Base-by-base conservation (phyloP, 2,329 filamentous ascomycete species). In the Pyrenochaeta sp. region DNA sequence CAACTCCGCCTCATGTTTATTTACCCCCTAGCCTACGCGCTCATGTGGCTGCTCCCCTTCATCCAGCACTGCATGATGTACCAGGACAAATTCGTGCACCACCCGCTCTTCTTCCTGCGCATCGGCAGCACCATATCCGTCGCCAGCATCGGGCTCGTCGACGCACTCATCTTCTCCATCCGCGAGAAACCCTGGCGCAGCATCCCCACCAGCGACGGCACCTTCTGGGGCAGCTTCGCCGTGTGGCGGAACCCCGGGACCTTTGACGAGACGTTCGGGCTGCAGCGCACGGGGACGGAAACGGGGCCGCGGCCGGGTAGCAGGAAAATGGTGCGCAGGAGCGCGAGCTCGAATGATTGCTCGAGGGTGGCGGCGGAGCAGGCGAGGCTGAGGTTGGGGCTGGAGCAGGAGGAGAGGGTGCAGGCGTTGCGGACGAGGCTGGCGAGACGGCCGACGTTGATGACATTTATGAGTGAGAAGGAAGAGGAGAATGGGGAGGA, bases 1-100 rank as follows among this genome's bases (percentile, higher is more conserved):
- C 87, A 91, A 60, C 77, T 91, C 2, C 81, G 86, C 21, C 80
- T 87, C 20, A 77, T 91, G 13, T 90, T 92, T 69, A 83, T 90
- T 34, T 93, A 93, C 65, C 89, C 89, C 0, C 65, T 86, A 13
- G 80, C 88, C 3, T 92, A 93, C 68, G 77, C 88, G 14, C 68
- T 82, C 4, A 82, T 89, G 53, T 93, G 89, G 89, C 71, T 87
- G 3, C 72, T 88, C 6, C 88, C 89, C 0, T 89, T 91, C 56
- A 72, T 85, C 2, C 77, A 77, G 2, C 86, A 91, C 64, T 76
- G 84, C 35, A 69, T 85, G 35, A 78, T 77, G 39, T 88, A 85
- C 68, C 75, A 77, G 50, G 74, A 84, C 35, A 61, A 72, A 35
- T 81, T 74, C 41, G 79, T 75, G 6, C 53, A 65, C 11, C 66